Base-by-base conservation (phyloP, 176 grass and related monocot genomes). In the Melocanna baccifera region DNA sequence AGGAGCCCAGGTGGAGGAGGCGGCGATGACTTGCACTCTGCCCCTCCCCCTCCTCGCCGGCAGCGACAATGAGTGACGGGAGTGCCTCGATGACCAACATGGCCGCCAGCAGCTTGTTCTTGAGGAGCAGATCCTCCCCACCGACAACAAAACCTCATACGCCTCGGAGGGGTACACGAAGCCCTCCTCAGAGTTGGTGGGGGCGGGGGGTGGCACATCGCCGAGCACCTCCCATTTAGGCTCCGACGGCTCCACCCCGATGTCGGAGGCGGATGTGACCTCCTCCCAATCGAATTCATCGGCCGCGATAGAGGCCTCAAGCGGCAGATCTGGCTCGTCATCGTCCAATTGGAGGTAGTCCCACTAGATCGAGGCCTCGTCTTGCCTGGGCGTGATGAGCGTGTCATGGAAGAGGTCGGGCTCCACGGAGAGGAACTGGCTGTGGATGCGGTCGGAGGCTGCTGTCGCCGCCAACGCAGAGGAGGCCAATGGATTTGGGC, bases 211-310 rank as follows among this genome's bases (percentile, higher is more conserved):
- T 9, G 84, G 88, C 73, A 84, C 4, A 57, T 83, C 74, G 56
- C 36, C 80, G 45, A 94, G 89, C 75, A 94, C 57, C 89, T 94
- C 88, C 92, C 92, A 94, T 48, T 90, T 89, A 20, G 87, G 89
- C 66, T 94, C 92, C 36, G 53, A 29, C 0, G 19, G 1, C 23
- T 88, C 84, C 7, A 9, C 51, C 1, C 1, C 48, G 5, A 61
- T 40, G 0, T n/a, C 84, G 48, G 80, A 80, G 16, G 88, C 69
- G 12, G 67, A 73, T 15, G 73, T 89, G 37, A 94, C 83, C 67
- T 94, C 92, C 86, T 94, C n/a, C n/a, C n/a, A n/a, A 40, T 90
- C 87, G 66, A 94, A 92, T 22, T 92, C 91, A 5, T 92, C 89
- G 62, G 48, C 62, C n/a, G 71, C 14, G 9, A 56, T 41, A 65